These are phyloP conservation scores for Echium plantagineum DNA, from an alignment of 257 asterid genomes.

Conservation along the genomic window DNA sequence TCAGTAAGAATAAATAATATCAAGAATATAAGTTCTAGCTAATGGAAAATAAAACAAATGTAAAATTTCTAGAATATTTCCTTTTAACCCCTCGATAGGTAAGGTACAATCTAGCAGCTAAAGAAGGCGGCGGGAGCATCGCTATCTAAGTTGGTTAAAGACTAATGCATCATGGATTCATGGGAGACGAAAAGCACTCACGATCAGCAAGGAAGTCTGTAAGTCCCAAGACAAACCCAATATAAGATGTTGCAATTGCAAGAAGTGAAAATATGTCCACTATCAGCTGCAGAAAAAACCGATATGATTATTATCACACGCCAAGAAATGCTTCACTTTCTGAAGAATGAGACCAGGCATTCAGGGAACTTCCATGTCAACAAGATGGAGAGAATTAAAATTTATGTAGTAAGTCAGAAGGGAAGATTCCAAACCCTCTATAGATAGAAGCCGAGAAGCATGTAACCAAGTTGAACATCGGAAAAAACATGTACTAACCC, in stretches of 20 bases:
- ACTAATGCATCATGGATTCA: neutral
- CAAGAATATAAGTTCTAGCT: too few relatives aligned
- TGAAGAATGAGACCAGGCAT: neutral
- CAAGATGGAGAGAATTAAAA: neutral
- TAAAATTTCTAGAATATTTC: too few relatives aligned
- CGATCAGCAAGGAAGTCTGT: constrained; percentile 76
- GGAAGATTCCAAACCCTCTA: neutral
- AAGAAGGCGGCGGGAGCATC: too few relatives aligned
- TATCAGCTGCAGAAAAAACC: constrained; percentile 52
- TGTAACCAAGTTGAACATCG: neutral
- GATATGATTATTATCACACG: neutral
- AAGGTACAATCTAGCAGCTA: too few relatives aligned
- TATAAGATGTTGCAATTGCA: constrained; percentile 71
- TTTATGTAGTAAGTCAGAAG: neutral
- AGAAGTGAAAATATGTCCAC: constrained; percentile 73
- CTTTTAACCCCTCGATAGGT: too few relatives aligned
- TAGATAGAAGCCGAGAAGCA: neutral
- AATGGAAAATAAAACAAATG: too few relatives aligned
- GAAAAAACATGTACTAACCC: constrained; percentile 37
- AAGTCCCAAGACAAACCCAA: constrained; percentile 81
- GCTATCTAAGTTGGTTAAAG: neutral
- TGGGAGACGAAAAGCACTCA: constrained; percentile 25
- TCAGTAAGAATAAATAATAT: too few relatives aligned
- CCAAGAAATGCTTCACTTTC: too few relatives aligned
- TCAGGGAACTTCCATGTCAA: neutral